Conservation (phyloP, 2,329 filamentous ascomycete species). For the Alternaria sp. region DNA sequence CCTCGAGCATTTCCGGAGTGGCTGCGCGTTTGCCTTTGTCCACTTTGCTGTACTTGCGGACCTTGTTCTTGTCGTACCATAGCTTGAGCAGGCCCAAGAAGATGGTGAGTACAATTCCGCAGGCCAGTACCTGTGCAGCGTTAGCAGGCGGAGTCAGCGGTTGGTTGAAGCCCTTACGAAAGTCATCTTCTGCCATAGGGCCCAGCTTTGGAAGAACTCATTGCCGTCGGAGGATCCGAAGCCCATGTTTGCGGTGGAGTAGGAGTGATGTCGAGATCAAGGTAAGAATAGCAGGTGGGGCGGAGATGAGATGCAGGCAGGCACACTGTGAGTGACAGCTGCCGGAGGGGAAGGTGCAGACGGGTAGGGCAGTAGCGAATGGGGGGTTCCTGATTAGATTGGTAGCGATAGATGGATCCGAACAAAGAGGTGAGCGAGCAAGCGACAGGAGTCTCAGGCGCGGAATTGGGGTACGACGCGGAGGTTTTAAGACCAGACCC, state of each 20-base stretch:
- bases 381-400: background rate
- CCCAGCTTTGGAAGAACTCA: conserved; percentile 64
- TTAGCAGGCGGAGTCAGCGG: conserved; percentile 26
- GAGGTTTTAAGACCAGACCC: conserved; percentile 25
- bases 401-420: conserved; percentile 6
- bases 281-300: conserved; percentile 29
- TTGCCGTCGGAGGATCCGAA: conserved; percentile 37
- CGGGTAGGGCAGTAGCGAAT: background rate
- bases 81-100: conserved; percentile 71
- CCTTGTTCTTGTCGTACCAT: conserved; percentile 49
- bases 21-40: conserved; percentile 43
- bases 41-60: conserved; percentile 52
- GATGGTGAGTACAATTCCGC: conserved; percentile 74
- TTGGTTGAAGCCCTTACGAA: conserved; percentile 67
- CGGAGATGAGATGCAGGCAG: conserved; percentile 21
- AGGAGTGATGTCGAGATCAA: conserved; percentile 18
- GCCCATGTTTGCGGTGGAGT: conserved; percentile 22
- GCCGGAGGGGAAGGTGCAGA: conserved; percentile 23
- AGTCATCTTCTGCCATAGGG: conserved; percentile 87
- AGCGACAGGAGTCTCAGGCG: conserved; percentile 17
- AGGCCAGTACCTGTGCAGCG: conserved; percentile 69
- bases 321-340: conserved; percentile 13
- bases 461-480: conserved; percentile 20
- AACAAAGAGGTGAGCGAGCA: background rate
- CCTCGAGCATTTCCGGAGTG: conserved; percentile 69